Conservation (phyloP, 768 basidiomycete genomes). For the Agaricus sinodeliciosus region DNA sequence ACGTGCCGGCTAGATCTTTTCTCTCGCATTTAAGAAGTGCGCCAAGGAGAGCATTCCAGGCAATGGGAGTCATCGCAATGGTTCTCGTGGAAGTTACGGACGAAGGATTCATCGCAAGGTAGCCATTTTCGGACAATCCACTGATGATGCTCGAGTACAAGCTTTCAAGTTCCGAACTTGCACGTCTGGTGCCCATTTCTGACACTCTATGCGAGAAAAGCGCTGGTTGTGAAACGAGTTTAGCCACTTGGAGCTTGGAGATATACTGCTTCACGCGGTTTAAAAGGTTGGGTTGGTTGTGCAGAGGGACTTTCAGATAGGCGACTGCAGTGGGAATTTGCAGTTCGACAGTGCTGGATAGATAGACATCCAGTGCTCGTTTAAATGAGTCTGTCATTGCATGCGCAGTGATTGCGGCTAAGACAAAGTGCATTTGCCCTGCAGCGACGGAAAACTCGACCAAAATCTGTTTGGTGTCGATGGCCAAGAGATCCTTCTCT, state of each 20-base stretch:
- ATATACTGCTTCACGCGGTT: constrained; percentile 39
- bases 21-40: constrained; percentile 54
- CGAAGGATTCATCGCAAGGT: constrained; percentile 40
- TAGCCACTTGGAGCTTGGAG: constrained; percentile 42
- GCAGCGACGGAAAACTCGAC: constrained; percentile 14
- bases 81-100: constrained; percentile 29
- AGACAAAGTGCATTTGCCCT: constrained; percentile 34
- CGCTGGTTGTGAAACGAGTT: constrained; percentile 42
- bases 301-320: constrained; percentile 16
- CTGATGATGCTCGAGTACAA: constrained; percentile 47
- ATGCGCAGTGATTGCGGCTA: constrained; percentile 53
- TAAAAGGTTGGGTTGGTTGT: constrained; percentile 26
- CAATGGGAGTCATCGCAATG: constrained; percentile 46
- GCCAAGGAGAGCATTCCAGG: constrained; percentile 62
- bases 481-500: constrained; percentile 11
- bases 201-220: constrained; percentile 44
- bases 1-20: constrained; percentile 47
- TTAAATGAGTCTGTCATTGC: constrained; percentile 53
- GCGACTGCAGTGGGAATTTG: background rate
- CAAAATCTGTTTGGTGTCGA: constrained; percentile 14
- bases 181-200: constrained; percentile 32
- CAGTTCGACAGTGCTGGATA: constrained; percentile 32
- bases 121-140: constrained; percentile 48
- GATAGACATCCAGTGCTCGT: constrained; percentile 41
- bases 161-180: constrained; percentile 28